These are phyloP conservation scores for Maudiozyma saulgeensis DNA, from an alignment of 805 yeast genomes.

Conservation along the genomic window DNA sequence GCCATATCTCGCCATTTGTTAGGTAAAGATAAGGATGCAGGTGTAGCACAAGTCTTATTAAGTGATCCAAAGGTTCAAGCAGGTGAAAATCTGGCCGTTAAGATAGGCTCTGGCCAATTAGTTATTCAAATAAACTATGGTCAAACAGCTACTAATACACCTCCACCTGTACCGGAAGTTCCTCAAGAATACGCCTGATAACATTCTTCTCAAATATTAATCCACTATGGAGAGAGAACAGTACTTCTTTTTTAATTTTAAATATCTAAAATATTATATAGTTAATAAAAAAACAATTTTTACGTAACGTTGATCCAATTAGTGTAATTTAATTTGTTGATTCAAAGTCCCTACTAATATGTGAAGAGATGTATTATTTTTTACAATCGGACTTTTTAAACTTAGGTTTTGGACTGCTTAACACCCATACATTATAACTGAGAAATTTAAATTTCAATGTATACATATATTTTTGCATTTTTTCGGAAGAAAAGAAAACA, in stretches of 20 bases:
- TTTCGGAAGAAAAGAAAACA: neutral
- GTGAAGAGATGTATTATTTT: neutral
- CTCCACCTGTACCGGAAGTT: conserved; percentile 1
- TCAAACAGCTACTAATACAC: neutral
- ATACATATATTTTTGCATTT: neutral
- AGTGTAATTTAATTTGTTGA: no score
- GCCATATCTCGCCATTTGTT: conserved; percentile 61
- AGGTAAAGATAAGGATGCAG: conserved; percentile 61
- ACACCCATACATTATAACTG: neutral
- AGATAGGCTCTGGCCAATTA: conserved; percentile 24
- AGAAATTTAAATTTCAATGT: neutral
- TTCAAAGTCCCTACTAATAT: no score
- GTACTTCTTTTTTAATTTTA: neutral
- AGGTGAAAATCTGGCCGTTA: conserved; percentile 24
- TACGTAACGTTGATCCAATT: neutral
- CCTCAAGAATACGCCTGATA: conserved; percentile 1
- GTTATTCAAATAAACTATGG: conserved; percentile 23
- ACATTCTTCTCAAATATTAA: no score
- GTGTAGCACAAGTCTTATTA: conserved; percentile 44
- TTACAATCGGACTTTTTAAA: neutral
- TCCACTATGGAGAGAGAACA: no score
- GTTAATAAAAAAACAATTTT: neutral
- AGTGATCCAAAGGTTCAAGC: conserved; percentile 32
- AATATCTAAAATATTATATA: neutral
- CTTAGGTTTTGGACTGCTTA: neutral